Percentiles rank a stretch among this genome's conserved stretches.
phyloP scores from a whole-genome alignment of 352 stramenopile species.

The Pythium biforme region DNA sequence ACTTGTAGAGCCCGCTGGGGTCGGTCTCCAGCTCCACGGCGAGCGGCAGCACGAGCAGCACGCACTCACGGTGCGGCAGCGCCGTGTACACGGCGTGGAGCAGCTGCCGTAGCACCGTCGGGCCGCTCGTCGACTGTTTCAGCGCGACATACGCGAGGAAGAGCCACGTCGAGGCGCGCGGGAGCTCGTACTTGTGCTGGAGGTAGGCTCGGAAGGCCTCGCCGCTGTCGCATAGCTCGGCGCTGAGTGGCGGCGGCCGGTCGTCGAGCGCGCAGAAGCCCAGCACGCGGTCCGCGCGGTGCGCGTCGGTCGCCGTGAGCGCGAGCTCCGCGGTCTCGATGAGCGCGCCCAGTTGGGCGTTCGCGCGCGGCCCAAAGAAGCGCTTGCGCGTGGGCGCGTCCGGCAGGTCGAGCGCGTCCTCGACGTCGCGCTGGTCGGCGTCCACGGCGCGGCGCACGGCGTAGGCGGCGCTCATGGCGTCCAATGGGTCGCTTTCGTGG shows the following conservation, averaged over 20 bases:
- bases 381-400: conserved; percentile 52
- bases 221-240: conserved; percentile 32
- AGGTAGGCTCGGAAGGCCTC: conserved; percentile 42
- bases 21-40: conserved; percentile 48
- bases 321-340: conserved; percentile 77
- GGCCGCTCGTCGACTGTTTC: conserved; percentile 29
- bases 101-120: conserved; percentile 45
- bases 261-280: conserved; percentile 69
- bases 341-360: conserved; percentile 41
- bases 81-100: conserved; percentile 52
- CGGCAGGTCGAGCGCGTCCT: conserved; percentile 55
- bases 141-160: conserved; percentile 64
- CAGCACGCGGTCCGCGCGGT: conserved; percentile 47
- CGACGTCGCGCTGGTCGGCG: conserved; percentile 53
- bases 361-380: conserved; percentile 51
- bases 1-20: conserved; percentile 48
- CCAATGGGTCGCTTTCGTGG: not conserved
- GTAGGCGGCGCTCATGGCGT: conserved; percentile 26
- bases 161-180: conserved; percentile 41
- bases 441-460: conserved; percentile 59
- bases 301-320: conserved; percentile 56
- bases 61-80: conserved; percentile 35
- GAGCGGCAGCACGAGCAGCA: conserved; percentile 55
- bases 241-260: conserved; percentile 42
- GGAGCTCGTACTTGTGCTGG: conserved; percentile 50